phyloP scores from a whole-genome alignment of 148 eudicot species.

The Bassia scoparia region DNA sequence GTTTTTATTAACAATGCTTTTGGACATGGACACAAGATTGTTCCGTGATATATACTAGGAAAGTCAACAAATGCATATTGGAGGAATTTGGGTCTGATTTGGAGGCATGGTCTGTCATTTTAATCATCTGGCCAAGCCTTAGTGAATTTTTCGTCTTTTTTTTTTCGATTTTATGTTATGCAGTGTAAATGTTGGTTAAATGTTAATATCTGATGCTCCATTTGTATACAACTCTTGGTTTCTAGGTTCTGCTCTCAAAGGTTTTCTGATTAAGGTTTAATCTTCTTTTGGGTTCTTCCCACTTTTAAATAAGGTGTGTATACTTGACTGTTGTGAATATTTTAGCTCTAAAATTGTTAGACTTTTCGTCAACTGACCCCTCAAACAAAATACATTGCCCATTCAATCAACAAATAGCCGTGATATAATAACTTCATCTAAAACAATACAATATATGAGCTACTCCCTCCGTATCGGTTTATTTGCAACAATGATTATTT shows the following conservation, averaged over 20 bases:
- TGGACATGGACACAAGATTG: neutral
- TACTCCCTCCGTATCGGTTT: too few species aligned
- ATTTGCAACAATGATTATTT: too few species aligned
- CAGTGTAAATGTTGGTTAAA: neutral
- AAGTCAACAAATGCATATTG: neutral
- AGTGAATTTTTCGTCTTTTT: too few species aligned
- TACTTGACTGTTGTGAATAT: neutral
- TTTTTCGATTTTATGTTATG: too few species aligned
- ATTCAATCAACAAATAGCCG: too few species aligned
- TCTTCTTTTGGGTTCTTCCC: neutral
- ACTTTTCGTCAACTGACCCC: too few species aligned
- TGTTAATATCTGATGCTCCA: neutral
- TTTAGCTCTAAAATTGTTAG: neutral
- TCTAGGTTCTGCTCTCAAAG: neutral
- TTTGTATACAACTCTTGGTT: neutral
- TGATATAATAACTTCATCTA: too few species aligned
- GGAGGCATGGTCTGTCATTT: neutral
- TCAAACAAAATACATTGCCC: too few species aligned
- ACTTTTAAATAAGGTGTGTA: neutral
- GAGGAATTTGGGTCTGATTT: neutral
- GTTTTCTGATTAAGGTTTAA: neutral
- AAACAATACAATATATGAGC: too few species aligned
- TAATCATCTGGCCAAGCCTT: conserved; percentile 3
- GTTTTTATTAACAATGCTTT: too few species aligned
- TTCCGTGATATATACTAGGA: neutral